These are phyloP conservation scores for Blastobotrys petasosporus DNA, from an alignment of 1,139 yeast species.

Conservation along the genomic window DNA sequence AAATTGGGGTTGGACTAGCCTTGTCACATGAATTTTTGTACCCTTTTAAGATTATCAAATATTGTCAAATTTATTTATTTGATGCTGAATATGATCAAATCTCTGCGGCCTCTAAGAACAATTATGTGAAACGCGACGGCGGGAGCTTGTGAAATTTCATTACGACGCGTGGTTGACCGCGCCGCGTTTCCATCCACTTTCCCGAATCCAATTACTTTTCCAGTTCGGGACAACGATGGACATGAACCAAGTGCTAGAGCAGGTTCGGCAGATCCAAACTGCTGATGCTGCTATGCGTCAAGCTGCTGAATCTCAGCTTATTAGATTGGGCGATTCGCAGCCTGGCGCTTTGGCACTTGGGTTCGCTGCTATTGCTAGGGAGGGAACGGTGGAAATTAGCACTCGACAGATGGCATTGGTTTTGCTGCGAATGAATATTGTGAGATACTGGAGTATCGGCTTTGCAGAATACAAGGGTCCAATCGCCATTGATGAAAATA, in stretches of 20 bases:
- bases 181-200: too few relatives aligned
- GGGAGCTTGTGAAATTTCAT: too few relatives aligned
- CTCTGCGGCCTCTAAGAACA: too few relatives aligned
- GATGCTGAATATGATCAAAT: too few relatives aligned
- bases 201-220: too few relatives aligned
- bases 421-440: constrained; percentile 63
- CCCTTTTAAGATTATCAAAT: too few relatives aligned
- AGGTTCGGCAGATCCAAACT: constrained; percentile 8
- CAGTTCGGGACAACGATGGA: constrained; percentile 2
- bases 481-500: constrained; percentile 47
- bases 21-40: too few relatives aligned
- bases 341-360: constrained; percentile 4
- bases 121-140: too few relatives aligned
- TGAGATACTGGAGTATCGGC: constrained; percentile 79
- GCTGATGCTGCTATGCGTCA: constrained; percentile 4
- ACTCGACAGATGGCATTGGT: constrained; percentile 57
- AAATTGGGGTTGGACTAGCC: too few relatives aligned
- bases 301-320: constrained; percentile 1
- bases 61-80: too few relatives aligned
- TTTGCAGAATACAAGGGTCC: constrained; percentile 72
- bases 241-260: constrained; percentile 5
- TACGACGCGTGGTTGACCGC: too few relatives aligned
- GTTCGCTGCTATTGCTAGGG: constrained; percentile 6
- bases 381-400: constrained; percentile 6
- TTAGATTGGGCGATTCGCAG: not conserved